Conservation (phyloP, 257 asterid species). For the Capsicum baccatum region DNA sequence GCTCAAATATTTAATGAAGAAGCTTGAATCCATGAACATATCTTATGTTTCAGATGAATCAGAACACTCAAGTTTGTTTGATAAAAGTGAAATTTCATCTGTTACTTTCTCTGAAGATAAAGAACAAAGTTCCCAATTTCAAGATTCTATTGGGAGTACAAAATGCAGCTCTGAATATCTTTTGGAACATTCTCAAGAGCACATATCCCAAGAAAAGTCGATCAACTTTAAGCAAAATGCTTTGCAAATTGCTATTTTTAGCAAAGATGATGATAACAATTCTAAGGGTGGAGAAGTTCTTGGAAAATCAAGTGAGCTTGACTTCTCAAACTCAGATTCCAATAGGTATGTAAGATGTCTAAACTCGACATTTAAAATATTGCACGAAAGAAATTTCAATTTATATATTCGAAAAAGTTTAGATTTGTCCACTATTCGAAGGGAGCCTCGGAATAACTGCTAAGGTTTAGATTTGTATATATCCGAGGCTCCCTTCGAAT, state of each 20-base stretch:
- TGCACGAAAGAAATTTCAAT: neutral
- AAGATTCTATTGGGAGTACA: constrained; percentile 1
- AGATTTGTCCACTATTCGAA: too few relatives aligned
- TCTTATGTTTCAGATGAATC: constrained; percentile 53
- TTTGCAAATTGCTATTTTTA: neutral
- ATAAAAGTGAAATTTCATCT: constrained; percentile 46
- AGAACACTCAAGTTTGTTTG: constrained; percentile 44
- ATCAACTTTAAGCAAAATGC: neutral
- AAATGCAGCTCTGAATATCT: neutral
- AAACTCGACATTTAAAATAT: neutral
- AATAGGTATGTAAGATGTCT: constrained; percentile 20
- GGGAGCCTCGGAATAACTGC: too few relatives aligned
- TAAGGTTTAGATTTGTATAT: too few relatives aligned
- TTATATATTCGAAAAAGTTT: neutral
- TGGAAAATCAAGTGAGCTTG: constrained; percentile 12
- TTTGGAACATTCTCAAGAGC: constrained; percentile 29
- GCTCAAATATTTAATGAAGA: constrained; percentile 61
- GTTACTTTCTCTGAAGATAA: constrained; percentile 34
- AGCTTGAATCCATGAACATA: constrained; percentile 61
- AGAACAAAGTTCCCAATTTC: constrained; percentile 4
- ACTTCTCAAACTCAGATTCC: neutral
- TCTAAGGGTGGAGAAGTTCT: neutral
- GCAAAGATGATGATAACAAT: neutral
- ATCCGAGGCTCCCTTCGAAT: too few relatives aligned
- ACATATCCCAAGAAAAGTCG: neutral